Percentiles rank a stretch among this genome's conserved stretches.
Evolutionary conservation across 768 basidiomycete species (phyloP).

Genomic region (Scleroderma citrinum): DNA sequence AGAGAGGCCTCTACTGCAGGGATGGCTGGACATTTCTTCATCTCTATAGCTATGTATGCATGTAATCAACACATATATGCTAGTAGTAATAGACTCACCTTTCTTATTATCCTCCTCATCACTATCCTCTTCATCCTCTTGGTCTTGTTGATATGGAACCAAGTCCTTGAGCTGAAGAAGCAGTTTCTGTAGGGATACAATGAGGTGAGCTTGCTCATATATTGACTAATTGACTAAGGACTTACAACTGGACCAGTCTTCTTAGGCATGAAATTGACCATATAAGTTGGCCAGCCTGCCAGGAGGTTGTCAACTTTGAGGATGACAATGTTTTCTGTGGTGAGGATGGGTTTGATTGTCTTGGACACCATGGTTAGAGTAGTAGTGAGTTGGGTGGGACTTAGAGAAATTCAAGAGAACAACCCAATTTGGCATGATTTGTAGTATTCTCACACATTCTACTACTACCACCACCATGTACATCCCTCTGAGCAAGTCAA

Average conservation of each 20-base stretch:
- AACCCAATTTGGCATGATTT: neutral
- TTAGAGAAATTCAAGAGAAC: neutral
- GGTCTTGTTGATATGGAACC: too few relatives aligned
- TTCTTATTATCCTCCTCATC: too few relatives aligned
- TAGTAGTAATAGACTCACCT: too few relatives aligned
- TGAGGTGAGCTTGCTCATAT: neutral
- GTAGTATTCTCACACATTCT: neutral
- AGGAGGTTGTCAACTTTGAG: neutral
- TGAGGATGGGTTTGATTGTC: too few relatives aligned
- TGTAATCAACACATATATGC: too few relatives aligned
- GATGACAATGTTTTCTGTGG: neutral
- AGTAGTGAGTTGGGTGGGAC: neutral
- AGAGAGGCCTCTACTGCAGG: too few relatives aligned
- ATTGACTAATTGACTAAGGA: neutral
- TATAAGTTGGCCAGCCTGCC: neutral
- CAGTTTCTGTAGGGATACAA: too few relatives aligned
- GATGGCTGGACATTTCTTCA: too few relatives aligned
- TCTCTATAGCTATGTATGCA: too few relatives aligned
- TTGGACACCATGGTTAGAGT: too few relatives aligned
- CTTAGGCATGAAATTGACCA: constrained; percentile 1
- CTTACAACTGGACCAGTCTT: neutral
- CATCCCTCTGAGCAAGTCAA: neutral
- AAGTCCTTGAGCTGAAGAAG: too few relatives aligned
- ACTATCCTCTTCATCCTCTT: too few relatives aligned
- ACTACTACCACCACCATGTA: neutral